Evolutionary conservation across 352 stramenopile genomes (phyloP).

Genomic region (Globisporangium nagaii): DNA sequence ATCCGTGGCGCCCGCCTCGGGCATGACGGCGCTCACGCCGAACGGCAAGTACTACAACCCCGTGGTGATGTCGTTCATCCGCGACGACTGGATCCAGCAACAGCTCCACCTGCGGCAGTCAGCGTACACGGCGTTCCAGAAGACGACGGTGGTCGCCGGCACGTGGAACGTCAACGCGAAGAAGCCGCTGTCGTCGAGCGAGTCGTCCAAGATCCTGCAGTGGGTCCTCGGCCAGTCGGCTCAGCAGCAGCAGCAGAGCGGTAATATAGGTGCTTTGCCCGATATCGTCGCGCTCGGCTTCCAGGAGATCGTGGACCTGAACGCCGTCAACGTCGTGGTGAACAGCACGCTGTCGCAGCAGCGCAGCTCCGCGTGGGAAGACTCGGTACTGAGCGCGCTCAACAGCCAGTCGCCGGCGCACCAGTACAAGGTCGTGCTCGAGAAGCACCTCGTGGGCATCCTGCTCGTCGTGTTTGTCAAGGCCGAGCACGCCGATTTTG

Average conservation of each 20-base stretch:
- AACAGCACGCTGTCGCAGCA: constrained; percentile 92
- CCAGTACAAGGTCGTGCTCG: constrained; percentile 71
- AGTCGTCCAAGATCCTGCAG: constrained; percentile 52
- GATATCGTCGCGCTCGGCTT: constrained; percentile 83
- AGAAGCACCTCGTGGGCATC: constrained; percentile 96
- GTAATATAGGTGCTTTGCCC: constrained; percentile 13
- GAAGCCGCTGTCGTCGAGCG: constrained; percentile 79
- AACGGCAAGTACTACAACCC: constrained; percentile 78
- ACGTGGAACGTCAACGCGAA: constrained; percentile 99
- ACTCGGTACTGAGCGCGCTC: constrained; percentile 87
- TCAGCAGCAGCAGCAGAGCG: neutral
- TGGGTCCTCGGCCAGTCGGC: constrained; percentile 62
- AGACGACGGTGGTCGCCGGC: constrained; percentile 62
- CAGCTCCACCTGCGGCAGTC: constrained; percentile 54
- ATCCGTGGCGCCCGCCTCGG: neutral
- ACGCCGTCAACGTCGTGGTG: constrained; percentile 98
- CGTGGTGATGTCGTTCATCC: constrained; percentile 79
- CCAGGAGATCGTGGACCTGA: constrained; percentile 99
- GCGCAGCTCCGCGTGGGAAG: constrained; percentile 84
- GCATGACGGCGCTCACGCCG: constrained; percentile 7
- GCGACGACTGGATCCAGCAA: constrained; percentile 86
- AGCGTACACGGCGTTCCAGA: constrained; percentile 62
- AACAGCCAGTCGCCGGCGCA: constrained; percentile 52
- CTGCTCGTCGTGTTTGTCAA: constrained; percentile 96
- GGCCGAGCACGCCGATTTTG: constrained; percentile 48